A percentile compares a stretch with the other conserved stretches of the same genome.
These are phyloP conservation scores for Phytophthora nicotianae DNA, from an alignment of 352 stramenopile species.

Conservation along the genomic window DNA sequence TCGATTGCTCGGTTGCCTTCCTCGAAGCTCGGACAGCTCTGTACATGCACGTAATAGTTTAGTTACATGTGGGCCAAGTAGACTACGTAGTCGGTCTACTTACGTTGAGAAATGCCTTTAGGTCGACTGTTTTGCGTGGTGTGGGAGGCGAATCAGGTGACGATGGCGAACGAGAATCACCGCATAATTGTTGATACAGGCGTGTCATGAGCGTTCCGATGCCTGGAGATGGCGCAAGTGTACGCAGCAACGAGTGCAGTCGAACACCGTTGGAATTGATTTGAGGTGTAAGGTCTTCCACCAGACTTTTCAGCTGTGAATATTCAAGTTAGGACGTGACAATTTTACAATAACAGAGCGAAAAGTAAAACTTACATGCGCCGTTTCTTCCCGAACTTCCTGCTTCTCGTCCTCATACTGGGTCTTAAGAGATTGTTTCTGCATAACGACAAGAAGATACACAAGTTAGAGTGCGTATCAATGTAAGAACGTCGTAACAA, in stretches of 20 bases:
- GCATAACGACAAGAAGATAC: neutral
- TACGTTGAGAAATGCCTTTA: conserved; percentile 72
- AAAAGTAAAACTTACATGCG: conserved; percentile 43
- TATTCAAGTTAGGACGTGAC: conserved; percentile 8
- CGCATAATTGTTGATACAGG: conserved; percentile 71
- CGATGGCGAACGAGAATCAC: conserved; percentile 26
- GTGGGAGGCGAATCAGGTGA: conserved; percentile 17
- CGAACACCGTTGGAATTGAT: conserved; percentile 56
- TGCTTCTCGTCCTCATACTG: conserved; percentile 72
- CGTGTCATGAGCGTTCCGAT: conserved; percentile 80
- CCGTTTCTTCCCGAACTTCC: conserved; percentile 63
- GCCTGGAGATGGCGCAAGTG: conserved; percentile 56
- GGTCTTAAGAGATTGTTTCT: conserved; percentile 63
- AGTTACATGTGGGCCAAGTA: conserved; percentile 4
- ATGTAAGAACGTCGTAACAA: neutral
- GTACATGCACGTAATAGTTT: conserved; percentile 6
- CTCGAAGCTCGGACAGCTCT: conserved; percentile 78
- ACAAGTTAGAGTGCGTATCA: neutral
- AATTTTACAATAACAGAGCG: neutral
- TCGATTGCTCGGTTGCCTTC: conserved; percentile 74
- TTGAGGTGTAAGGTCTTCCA: conserved; percentile 60
- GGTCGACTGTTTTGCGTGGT: conserved; percentile 62
- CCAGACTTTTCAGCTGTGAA: conserved; percentile 54
- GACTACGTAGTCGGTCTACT: conserved; percentile 9
- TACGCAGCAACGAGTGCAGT: conserved; percentile 69